phyloP scores from a whole-genome alignment of 805 yeast genomes.

The Starmerella lactis-condensi region DNA sequence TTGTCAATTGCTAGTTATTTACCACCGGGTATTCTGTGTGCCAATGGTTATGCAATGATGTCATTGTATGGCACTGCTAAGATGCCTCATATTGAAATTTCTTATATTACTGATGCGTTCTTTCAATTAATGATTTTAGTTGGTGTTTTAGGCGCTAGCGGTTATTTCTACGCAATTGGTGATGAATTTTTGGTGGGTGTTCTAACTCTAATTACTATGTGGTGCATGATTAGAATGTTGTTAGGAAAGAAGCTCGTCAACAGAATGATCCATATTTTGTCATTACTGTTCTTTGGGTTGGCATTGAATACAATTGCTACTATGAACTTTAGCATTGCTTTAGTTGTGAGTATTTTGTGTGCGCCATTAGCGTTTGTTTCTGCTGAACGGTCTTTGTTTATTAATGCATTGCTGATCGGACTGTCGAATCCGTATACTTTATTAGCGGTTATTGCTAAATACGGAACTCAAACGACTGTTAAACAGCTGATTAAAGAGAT shows the following conservation, averaged over 20 bases:
- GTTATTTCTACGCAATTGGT: background rate
- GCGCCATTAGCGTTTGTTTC: slow-evolving; percentile 55
- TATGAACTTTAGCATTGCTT: slow-evolving; percentile 68
- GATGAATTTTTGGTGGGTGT: background rate
- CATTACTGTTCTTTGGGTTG: slow-evolving; percentile 47
- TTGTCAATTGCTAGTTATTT: slow-evolving; percentile 87
- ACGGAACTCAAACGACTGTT: slow-evolving; percentile 20
- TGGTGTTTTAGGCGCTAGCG: slow-evolving; percentile 19
- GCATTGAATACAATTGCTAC: slow-evolving; percentile 56
- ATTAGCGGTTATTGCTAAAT: slow-evolving; percentile 21
- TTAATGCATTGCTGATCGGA: slow-evolving; percentile 16
- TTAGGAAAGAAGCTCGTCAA: background rate
- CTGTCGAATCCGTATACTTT: slow-evolving; percentile 32
- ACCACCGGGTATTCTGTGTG: slow-evolving; percentile 63
- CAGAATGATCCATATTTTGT: slow-evolving; percentile 25
- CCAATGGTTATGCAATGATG: slow-evolving; percentile 50
- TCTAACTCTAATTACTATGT: too few relatives aligned
- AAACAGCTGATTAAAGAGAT: slow-evolving; percentile 33
- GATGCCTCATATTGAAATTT: too few relatives aligned
- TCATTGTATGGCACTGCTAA: slow-evolving; percentile 34
- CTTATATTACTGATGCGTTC: too few relatives aligned
- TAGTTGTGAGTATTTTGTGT: slow-evolving; percentile 47
- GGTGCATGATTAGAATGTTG: background rate
- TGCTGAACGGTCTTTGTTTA: slow-evolving; percentile 16
- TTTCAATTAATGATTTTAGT: too few relatives aligned